Percentiles rank a stretch among this genome's conserved stretches.
Evolutionary conservation across 768 basidiomycete genomes (phyloP).

Genomic region (Lyophyllum atratum): DNA sequence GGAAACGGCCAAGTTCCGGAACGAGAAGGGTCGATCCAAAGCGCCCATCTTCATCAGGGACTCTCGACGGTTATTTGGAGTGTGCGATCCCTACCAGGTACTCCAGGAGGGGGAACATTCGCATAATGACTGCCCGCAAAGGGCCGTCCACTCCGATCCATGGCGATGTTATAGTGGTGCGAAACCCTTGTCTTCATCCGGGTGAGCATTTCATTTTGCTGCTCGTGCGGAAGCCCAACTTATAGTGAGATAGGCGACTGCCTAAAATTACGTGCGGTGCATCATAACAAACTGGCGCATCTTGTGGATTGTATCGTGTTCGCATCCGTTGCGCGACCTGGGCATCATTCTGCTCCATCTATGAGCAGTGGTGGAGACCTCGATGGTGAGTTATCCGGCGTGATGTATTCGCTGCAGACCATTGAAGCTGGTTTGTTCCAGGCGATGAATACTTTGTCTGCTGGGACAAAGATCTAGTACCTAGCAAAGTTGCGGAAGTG

Average conservation of each 20-base stretch:
- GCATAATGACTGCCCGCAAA: slow-evolving; percentile 51
- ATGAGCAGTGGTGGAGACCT: slow-evolving; percentile 74
- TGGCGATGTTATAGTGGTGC: slow-evolving; percentile 61
- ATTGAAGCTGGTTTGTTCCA: slow-evolving; percentile 15
- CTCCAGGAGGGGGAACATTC: slow-evolving; percentile 62
- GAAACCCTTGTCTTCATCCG: slow-evolving; percentile 72
- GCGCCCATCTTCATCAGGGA: slow-evolving; percentile 63
- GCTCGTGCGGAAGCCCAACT: background rate
- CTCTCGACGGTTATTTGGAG: slow-evolving; percentile 63
- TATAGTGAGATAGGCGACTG: slow-evolving; percentile 49
- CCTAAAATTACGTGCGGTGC: slow-evolving; percentile 61
- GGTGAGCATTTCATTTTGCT: slow-evolving; percentile 34
- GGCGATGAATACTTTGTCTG: slow-evolving; percentile 72
- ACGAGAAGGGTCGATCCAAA: slow-evolving; percentile 51
- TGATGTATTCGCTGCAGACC: background rate
- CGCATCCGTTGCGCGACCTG: slow-evolving; percentile 55
- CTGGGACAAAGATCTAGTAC: slow-evolving; percentile 68
- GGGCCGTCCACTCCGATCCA: slow-evolving; percentile 59
- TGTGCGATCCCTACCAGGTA: slow-evolving; percentile 67
- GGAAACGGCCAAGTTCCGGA: slow-evolving; percentile 53
- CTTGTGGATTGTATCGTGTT: slow-evolving; percentile 72
- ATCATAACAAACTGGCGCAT: slow-evolving; percentile 50
- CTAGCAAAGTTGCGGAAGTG: slow-evolving; percentile 55
- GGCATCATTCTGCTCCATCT: slow-evolving; percentile 62
- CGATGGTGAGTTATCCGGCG: slow-evolving; percentile 39